phyloP scores from a whole-genome alignment of 2,329 filamentous ascomycete species.

The Ascomycota sp. region DNA sequence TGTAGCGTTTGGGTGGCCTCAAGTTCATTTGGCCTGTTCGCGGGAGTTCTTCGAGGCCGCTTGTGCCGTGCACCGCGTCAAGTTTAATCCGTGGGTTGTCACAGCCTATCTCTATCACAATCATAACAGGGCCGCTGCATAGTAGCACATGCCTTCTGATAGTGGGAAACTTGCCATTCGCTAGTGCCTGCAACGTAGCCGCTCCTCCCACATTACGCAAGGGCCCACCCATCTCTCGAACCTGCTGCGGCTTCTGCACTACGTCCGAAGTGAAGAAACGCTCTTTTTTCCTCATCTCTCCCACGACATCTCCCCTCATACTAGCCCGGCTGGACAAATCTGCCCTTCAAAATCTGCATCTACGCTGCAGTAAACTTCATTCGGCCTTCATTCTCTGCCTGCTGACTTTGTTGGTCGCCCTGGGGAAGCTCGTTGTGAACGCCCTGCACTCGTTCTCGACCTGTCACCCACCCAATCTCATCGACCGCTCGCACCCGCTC shows the following conservation, averaged over 20 bases:
- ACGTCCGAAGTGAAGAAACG: slow-evolving; percentile 1
- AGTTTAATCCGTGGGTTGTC: too few species aligned
- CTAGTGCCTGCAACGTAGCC: background rate
- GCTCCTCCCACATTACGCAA: slow-evolving; percentile 14
- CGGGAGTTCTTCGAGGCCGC: background rate
- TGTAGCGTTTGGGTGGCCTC: too few species aligned
- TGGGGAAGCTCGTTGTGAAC: slow-evolving; percentile 13
- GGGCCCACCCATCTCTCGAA: slow-evolving; percentile 11
- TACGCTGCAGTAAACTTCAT: background rate
- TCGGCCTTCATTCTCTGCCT: background rate
- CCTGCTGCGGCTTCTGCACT: slow-evolving; percentile 7
- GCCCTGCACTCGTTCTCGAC: slow-evolving; percentile 19
- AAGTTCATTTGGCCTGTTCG: too few species aligned
- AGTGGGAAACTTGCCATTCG: background rate
- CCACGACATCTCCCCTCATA: too few species aligned
- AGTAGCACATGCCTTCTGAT: background rate
- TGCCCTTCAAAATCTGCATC: slow-evolving; percentile 1
- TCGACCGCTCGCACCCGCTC: too few species aligned
- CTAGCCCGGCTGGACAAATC: too few species aligned
- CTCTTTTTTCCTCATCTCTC: slow-evolving; percentile 8
- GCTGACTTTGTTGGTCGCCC: slow-evolving; percentile 2
- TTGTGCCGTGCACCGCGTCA: background rate
- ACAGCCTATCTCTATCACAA: background rate
- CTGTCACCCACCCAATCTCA: slow-evolving; percentile 2
- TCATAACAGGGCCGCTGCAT: background rate